Base-by-base conservation (phyloP, 116 monocot species). In the Trichopus zeylanicus region DNA sequence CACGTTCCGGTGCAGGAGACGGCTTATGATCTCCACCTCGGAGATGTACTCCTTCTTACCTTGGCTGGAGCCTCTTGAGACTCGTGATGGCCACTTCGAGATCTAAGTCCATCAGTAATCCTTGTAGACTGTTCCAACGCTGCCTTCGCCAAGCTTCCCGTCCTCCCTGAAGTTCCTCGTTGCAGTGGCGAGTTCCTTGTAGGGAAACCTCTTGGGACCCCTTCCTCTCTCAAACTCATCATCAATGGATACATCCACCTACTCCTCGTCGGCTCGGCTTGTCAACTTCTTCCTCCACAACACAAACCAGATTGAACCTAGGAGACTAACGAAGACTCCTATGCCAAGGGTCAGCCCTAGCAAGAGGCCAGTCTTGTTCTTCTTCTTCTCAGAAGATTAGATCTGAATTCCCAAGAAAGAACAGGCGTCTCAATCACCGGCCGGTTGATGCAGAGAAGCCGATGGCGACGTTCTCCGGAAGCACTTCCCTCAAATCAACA, bases 371-470 rank as follows among this genome's bases (percentile, higher is more conserved):
- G 63, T 10, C 3, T 23, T 48, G 8, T 35, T 46, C 3, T 38
- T 46, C 13, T 56, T 71, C 58, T 58, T 60, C 1, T 37, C 29
- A 4, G 38, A 16, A 73, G 22, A 26, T 39, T 60, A 0, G 82
- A 77, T 38, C 21, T 67, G 31, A 82, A 82, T 7, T 66, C 32
- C 77, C 82, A 74, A 10, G 73, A 77, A 13, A 66, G 48, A 11
- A 82, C 24, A 31, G 77, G 73, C 3, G 54, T 16, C 73, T 77
- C 82, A 3, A 19, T 26, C 0, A 0, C 5, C 7, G 0, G 1
- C 82, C 78, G 0, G 82, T 82, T 22, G 73, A 20, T 21, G 77
- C 77, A 10, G 82, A 82, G 66, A 82, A 82, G 32, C 78, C 82
- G 25, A 82, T 18, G 26, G 66, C 37, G 0, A 73, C 69, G 31